Evolutionary conservation across 495 filamentous ascomycete genomes (phyloP).

Genomic region (Diplogelasinospora grovesii): DNA sequence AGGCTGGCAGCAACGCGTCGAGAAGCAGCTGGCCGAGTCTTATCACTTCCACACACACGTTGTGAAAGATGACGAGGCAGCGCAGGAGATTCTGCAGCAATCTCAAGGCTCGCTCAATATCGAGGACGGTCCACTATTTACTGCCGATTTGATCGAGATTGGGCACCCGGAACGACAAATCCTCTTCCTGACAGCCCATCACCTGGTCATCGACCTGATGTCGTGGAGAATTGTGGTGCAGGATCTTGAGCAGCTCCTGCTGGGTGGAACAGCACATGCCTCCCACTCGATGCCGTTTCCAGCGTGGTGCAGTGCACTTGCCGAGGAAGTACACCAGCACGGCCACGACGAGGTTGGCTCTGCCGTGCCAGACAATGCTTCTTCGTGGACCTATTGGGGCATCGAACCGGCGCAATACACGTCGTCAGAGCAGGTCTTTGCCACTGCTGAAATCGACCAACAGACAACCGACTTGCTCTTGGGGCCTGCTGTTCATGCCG

Average conservation of each 20-base stretch:
- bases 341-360: constrained; percentile 3
- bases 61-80: constrained; percentile 1
- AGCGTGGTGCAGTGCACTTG: constrained; percentile 44
- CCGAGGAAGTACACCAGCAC: constrained; percentile 6
- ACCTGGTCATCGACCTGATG: constrained; percentile 55
- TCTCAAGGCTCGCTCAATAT: constrained; percentile 28
- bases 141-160: constrained; percentile 6
- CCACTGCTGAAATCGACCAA: constrained; percentile 13
- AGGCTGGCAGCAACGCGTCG: constrained; percentile 19
- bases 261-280: constrained; percentile 13
- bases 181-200: constrained; percentile 51
- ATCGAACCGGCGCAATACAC: constrained; percentile 22
- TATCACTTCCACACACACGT: constrained; percentile 13
- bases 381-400: constrained; percentile 21
- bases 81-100: constrained; percentile 7
- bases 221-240: constrained; percentile 56
- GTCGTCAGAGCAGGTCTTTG: constrained; percentile 14
- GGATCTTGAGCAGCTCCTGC: constrained; percentile 50
- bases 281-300: constrained; percentile 40
- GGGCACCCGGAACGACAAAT: constrained; percentile 21
- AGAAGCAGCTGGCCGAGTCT: constrained; percentile 8
- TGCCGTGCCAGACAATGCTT: not conserved
- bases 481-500: constrained; percentile 16
- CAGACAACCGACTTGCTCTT: constrained; percentile 14
- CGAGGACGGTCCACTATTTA: constrained; percentile 30